These are phyloP conservation scores for Rosellinia necatrix DNA, from an alignment of 2,329 filamentous ascomycete genomes.

Conservation along the genomic window DNA sequence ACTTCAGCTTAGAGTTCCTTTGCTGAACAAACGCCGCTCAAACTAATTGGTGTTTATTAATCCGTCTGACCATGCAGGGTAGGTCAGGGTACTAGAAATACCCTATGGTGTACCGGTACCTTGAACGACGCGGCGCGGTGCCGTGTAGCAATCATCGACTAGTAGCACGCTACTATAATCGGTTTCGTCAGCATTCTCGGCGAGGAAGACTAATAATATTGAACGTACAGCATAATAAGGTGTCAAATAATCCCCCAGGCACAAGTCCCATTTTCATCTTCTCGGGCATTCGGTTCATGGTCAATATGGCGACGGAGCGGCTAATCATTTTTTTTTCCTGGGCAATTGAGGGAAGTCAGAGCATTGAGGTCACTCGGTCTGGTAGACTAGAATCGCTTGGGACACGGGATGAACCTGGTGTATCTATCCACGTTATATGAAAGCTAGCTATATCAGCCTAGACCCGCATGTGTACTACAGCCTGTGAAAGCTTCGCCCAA, in stretches of 20 bases:
- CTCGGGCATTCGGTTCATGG: neutral
- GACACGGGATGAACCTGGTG: neutral
- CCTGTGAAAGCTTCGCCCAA: neutral
- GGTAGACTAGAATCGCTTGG: slow-evolving; percentile 3
- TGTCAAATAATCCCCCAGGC: neutral
- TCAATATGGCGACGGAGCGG: neutral
- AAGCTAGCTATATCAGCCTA: neutral
- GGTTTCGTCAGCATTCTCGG: neutral
- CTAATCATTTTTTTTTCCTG: too few species aligned
- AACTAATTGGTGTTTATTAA: neutral
- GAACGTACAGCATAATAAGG: neutral
- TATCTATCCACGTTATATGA: too few species aligned
- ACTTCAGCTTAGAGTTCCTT: neutral
- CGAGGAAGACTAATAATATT: neutral
- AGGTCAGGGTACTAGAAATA: neutral
- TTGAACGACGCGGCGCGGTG: neutral
- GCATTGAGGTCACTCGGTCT: too few species aligned
- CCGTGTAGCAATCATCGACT: neutral
- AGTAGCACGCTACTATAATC: slow-evolving; percentile 5
- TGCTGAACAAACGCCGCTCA: neutral
- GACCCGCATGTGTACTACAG: neutral
- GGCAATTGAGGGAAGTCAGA: too few species aligned
- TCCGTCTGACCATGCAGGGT: neutral
- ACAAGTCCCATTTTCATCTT: neutral
- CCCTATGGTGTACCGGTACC: neutral